phyloP scores from a whole-genome alignment of 2,329 filamentous ascomycete genomes.

The Pseudocercospora macadamiae region DNA sequence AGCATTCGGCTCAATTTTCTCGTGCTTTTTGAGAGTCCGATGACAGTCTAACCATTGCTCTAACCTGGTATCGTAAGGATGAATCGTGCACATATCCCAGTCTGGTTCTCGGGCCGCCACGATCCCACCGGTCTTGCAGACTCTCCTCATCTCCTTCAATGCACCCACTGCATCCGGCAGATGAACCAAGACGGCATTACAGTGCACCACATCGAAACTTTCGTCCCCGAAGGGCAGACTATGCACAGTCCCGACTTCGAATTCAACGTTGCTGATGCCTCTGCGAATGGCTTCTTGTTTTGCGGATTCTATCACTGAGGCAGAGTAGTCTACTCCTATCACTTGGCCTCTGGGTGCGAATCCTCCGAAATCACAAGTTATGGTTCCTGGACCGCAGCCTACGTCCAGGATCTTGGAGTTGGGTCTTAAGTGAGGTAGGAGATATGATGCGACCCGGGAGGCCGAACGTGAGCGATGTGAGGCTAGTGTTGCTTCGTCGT shows the following conservation, averaged over 20 bases:
- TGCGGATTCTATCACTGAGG: not conserved
- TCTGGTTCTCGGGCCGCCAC: not conserved
- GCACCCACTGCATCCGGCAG: not conserved
- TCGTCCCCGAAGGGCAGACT: not conserved
- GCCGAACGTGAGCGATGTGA: not conserved
- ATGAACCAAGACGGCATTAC: not conserved
- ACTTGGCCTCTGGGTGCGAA: not conserved
- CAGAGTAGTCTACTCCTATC: not conserved
- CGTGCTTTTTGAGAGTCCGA: not conserved
- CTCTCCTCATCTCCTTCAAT: not conserved
- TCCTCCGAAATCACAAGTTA: not conserved
- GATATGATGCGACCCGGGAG: not conserved
- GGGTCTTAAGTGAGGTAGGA: not conserved
- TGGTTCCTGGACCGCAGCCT: not conserved
- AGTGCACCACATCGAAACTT: not conserved
- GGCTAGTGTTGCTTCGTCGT: not conserved
- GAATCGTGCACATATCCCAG: not conserved
- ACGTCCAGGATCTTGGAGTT: slow-evolving; percentile 1
- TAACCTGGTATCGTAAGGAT: not conserved
- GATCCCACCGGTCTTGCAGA: not conserved
- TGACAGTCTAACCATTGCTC: not conserved
- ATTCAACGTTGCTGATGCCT: not conserved
- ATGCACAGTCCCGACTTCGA: not conserved
- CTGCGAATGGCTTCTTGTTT: not conserved
- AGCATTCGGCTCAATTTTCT: not conserved